These are phyloP conservation scores for Diaporthe caulivora DNA, from an alignment of 2,329 filamentous ascomycete species.

Conservation along the genomic window DNA sequence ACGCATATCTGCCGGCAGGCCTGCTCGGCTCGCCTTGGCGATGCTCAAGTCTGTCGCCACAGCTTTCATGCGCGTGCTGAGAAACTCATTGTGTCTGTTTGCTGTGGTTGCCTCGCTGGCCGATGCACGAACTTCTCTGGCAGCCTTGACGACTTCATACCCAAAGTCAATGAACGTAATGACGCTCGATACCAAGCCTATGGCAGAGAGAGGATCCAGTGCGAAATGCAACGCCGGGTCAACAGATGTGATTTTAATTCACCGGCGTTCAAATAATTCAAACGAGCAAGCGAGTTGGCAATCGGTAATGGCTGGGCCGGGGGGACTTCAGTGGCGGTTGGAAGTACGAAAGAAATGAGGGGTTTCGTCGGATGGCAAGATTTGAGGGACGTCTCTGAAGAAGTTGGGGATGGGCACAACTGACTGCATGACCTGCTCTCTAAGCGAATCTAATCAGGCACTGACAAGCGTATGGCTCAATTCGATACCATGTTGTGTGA, in stretches of 20 bases:
- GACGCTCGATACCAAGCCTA: conserved; percentile 17
- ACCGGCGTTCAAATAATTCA: background rate
- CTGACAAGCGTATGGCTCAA: background rate
- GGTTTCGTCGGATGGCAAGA: background rate
- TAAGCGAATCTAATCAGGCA: background rate
- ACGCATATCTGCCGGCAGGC: background rate
- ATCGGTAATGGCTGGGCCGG: background rate
- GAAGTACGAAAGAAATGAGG: background rate
- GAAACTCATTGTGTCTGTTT: conserved; percentile 14
- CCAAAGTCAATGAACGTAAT: conserved; percentile 33
- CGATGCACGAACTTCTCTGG: conserved; percentile 6
- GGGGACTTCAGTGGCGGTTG: background rate
- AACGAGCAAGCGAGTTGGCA: background rate
- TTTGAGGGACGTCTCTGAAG: background rate
- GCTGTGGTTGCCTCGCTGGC: background rate
- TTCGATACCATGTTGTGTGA: background rate
- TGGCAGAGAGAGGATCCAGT: conserved; percentile 32
- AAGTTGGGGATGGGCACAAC: background rate
- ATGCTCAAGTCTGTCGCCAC: background rate
- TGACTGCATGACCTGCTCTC: background rate
- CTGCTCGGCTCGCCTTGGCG: background rate
- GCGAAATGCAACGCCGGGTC: background rate
- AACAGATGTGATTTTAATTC: background rate
- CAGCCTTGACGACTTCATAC: conserved; percentile 7
- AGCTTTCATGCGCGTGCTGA: conserved; percentile 9